Conservation (phyloP, 108 stramenopile genomes). For the Fistulifera pelliculosa region DNA sequence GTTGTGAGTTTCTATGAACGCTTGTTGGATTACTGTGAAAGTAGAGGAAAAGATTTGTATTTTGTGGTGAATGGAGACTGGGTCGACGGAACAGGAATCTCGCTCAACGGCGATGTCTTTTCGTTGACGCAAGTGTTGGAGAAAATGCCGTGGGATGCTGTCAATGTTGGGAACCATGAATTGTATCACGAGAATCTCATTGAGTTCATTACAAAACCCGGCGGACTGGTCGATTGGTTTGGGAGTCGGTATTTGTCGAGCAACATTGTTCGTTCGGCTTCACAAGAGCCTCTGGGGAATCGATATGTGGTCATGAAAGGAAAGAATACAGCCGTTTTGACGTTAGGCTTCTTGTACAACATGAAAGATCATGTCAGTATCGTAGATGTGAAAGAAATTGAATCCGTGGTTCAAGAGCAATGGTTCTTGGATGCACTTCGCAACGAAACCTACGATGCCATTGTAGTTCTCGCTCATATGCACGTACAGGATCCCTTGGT, state of each 20-base stretch:
- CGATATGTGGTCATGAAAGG: constrained; percentile 48
- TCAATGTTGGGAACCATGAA: constrained; percentile 76
- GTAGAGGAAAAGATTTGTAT: constrained; percentile 28
- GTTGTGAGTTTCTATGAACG: constrained; percentile 58
- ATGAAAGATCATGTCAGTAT: constrained; percentile 22
- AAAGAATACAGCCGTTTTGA: constrained; percentile 32
- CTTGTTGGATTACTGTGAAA: constrained; percentile 21
- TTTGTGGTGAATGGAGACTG: constrained; percentile 66
- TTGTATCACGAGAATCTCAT: constrained; percentile 31
- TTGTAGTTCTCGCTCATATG: constrained; percentile 77
- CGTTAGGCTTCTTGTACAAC: constrained; percentile 79
- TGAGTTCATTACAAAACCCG: constrained; percentile 28
- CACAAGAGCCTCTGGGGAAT: constrained; percentile 34
- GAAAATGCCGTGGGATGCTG: constrained; percentile 64
- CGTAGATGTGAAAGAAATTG: constrained; percentile 36
- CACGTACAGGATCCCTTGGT: constrained; percentile 48
- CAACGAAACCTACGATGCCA: constrained; percentile 41
- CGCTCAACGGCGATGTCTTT: constrained; percentile 20
- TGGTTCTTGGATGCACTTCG: constrained; percentile 46
- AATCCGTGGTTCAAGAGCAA: constrained; percentile 29
- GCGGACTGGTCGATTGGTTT: constrained; percentile 66
- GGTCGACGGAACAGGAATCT: constrained; percentile 47
- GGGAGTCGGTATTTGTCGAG: constrained; percentile 53
- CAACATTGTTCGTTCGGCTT: constrained; percentile 36
- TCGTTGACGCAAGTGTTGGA: constrained; percentile 49